Conservation (phyloP, 2,329 filamentous ascomycete genomes). For the Juglanconis oblonga region DNA sequence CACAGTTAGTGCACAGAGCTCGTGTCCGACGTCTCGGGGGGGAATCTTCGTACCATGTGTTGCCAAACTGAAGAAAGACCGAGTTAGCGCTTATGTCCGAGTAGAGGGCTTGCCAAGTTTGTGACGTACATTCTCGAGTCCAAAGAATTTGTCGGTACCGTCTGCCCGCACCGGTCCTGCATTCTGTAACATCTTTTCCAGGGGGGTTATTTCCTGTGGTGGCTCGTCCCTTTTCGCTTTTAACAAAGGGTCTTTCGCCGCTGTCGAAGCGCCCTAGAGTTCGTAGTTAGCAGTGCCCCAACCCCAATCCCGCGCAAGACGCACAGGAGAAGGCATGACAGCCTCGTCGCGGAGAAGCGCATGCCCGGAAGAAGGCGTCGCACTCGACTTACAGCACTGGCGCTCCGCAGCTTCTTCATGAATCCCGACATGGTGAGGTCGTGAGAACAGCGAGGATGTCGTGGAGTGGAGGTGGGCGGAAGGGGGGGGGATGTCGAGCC, state of each 20-base stretch:
- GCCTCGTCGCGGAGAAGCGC: neutral
- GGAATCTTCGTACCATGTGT: constrained; percentile 73
- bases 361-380: constrained; percentile 3
- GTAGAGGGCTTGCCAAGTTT: constrained; percentile 8
- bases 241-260: constrained; percentile 35
- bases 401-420: constrained; percentile 57
- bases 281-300: neutral
- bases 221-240: constrained; percentile 55
- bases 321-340: neutral
- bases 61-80: constrained; percentile 70
- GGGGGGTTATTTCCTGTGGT: constrained; percentile 57
- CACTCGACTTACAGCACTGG: constrained; percentile 47
- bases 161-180: constrained; percentile 78
- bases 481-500: constrained; percentile 9
- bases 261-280: constrained; percentile 41
- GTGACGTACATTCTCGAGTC: constrained; percentile 86
- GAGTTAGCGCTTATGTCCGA: constrained; percentile 3
- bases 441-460: neutral
- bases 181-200: constrained; percentile 75
- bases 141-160: constrained; percentile 97
- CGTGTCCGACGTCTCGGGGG: neutral
- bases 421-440: constrained; percentile 49
- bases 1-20: constrained; percentile 18
- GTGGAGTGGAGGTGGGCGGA: neutral
- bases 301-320: constrained; percentile 14